Conservation (phyloP, 495 filamentous ascomycete species). For the Thermothielavioides terrestris region DNA sequence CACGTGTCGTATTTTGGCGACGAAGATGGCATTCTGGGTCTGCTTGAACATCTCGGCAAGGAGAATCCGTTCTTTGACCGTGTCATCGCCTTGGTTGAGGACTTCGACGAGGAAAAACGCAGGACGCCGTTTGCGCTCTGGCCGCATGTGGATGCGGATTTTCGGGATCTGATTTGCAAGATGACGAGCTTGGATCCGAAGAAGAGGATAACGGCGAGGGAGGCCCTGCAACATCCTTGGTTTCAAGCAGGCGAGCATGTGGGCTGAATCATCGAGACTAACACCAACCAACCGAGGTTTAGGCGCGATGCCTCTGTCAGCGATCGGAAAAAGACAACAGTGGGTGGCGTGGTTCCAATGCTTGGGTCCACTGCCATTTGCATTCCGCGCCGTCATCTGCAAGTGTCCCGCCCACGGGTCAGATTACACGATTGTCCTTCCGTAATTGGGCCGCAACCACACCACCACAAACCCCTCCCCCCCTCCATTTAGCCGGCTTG, state of each 20-base stretch:
- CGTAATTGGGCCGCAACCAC: slow-evolving; percentile 16
- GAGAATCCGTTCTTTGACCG: slow-evolving; percentile 27
- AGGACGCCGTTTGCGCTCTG: neutral
- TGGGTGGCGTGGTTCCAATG: too few species aligned
- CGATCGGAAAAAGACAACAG: too few species aligned
- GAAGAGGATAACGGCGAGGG: slow-evolving; percentile 24
- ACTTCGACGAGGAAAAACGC: neutral
- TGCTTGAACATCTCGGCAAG: slow-evolving; percentile 24
- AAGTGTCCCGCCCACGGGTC: slow-evolving; percentile 5
- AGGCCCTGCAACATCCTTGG: slow-evolving; percentile 29
- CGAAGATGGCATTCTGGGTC: slow-evolving; percentile 15
- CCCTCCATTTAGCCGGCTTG: neutral
- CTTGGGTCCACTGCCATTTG: slow-evolving; percentile 8
- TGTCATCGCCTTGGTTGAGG: neutral
- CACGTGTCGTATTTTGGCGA: neutral
- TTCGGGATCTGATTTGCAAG: slow-evolving; percentile 15
- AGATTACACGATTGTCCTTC: slow-evolving; percentile 19
- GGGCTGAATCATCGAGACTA: too few species aligned
- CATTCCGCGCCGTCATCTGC: slow-evolving; percentile 10
- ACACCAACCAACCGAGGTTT: neutral
- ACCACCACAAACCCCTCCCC: too few species aligned
- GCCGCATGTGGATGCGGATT: slow-evolving; percentile 14
- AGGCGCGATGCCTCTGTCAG: neutral
- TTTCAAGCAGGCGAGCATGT: slow-evolving; percentile 11
- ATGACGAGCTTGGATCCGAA: slow-evolving; percentile 22